Evolutionary conservation across 2,329 filamentous ascomycete species (phyloP).

Genomic region (Fusarium nodosum): DNA sequence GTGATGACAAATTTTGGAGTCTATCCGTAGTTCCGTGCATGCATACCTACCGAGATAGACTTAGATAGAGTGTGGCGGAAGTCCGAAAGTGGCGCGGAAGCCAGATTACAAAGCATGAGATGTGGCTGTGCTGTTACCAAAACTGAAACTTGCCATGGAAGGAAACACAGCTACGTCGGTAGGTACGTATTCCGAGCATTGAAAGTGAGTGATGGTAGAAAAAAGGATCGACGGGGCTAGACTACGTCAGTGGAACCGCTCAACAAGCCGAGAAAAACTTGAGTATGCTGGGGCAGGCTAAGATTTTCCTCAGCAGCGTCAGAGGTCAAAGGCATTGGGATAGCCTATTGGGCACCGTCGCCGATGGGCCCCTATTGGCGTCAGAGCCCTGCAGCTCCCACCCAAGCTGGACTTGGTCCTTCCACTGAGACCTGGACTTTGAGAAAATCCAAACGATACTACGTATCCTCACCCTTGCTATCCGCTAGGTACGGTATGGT

Average conservation of each 20-base stretch:
- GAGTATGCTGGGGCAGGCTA: constrained; percentile 37
- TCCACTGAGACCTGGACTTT: constrained; percentile 13
- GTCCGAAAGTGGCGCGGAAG: constrained; percentile 11
- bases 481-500: background rate
- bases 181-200: background rate
- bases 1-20: constrained; percentile 39
- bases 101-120: constrained; percentile 39
- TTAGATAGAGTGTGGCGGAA: constrained; percentile 48
- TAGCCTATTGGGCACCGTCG: constrained; percentile 34
- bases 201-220: constrained; percentile 1
- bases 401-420: constrained; percentile 35
- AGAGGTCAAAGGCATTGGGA: constrained; percentile 39
- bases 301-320: constrained; percentile 39
- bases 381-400: constrained; percentile 34
- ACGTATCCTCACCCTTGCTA: constrained; percentile 22
- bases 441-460: constrained; percentile 28
- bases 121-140: constrained; percentile 46
- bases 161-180: background rate
- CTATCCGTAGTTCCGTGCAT: background rate
- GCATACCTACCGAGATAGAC: constrained; percentile 1
- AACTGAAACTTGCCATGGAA: background rate
- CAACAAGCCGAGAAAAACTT: constrained; percentile 37
- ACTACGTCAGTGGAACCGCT: constrained; percentile 47
- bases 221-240: constrained; percentile 44
- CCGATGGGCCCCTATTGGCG: constrained; percentile 35